phyloP scores from a whole-genome alignment of 192 early-diverging fungal species.

The Gryganskiella cystojenkinii region DNA sequence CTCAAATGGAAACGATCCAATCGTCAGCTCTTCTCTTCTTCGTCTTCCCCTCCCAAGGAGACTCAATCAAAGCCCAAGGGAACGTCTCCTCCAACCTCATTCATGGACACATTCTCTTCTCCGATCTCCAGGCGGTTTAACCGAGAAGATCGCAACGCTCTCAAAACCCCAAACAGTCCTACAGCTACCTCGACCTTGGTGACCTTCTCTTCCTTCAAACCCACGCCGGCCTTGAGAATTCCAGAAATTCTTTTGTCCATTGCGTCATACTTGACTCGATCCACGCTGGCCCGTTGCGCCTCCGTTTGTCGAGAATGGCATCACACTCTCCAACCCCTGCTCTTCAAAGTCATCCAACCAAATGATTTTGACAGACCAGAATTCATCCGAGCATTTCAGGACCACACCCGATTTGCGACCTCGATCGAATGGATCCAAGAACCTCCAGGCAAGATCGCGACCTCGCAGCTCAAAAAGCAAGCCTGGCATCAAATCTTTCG shows the following conservation, averaged over 20 bases:
- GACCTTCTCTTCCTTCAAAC: neutral
- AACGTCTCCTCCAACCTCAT: conserved; percentile 4
- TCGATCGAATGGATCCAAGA: conserved; percentile 49
- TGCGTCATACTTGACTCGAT: conserved; percentile 20
- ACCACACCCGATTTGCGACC: conserved; percentile 24
- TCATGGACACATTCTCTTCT: neutral
- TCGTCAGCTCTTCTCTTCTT: conserved; percentile 1
- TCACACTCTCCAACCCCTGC: conserved; percentile 33
- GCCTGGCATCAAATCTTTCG: conserved; percentile 30
- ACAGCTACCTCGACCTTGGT: no score
- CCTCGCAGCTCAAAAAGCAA: conserved; percentile 30
- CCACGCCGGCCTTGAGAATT: conserved; percentile 14
- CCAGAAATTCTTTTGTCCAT: conserved; percentile 34
- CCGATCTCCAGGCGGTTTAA: neutral
- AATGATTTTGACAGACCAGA: conserved; percentile 30
- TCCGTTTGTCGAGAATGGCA: conserved; percentile 35
- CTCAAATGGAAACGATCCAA: conserved; percentile 32
- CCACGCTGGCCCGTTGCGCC: conserved; percentile 19
- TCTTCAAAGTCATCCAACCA: conserved; percentile 20
- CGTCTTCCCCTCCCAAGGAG: neutral
- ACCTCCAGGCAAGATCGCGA: neutral
- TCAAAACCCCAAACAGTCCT: no score
- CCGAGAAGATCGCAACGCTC: neutral
- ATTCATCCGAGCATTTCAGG: conserved; percentile 18
- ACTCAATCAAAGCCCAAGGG: neutral